Conservation (phyloP, 345 rosid genomes). For the Clausena lansium region DNA sequence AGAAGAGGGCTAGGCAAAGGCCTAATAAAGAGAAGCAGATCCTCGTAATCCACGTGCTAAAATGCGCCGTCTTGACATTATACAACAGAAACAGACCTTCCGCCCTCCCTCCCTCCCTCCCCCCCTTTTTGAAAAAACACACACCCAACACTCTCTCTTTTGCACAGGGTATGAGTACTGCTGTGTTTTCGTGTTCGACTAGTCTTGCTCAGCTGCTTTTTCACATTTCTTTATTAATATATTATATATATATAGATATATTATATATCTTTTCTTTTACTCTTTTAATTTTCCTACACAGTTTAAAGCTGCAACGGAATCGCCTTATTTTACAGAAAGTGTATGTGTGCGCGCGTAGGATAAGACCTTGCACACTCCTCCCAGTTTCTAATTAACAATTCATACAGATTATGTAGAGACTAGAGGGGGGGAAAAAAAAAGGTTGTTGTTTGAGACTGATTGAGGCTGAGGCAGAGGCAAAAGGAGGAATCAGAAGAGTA, state of each 20-base stretch:
- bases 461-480: not conserved
- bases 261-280: not conserved
- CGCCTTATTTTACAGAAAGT: slow-evolving; percentile 60
- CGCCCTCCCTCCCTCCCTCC: slow-evolving; percentile 22
- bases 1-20: not conserved
- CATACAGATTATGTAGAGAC: slow-evolving; percentile 15
- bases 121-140: slow-evolving; percentile 14
- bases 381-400: slow-evolving; percentile 40
- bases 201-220: slow-evolving; percentile 38
- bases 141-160: not conserved
- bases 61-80: slow-evolving; percentile 46
- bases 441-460: not conserved
- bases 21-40: slow-evolving; percentile 7
- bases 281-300: slow-evolving; percentile 20
- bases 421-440: slow-evolving; percentile 8
- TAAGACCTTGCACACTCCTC: slow-evolving; percentile 63
- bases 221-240: slow-evolving; percentile 6
- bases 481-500: slow-evolving; percentile 6
- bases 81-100: not conserved
- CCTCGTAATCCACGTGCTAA: slow-evolving; percentile 47
- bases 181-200: slow-evolving; percentile 50
- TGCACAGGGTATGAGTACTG: not conserved
- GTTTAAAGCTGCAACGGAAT: slow-evolving; percentile 86
- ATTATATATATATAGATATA: not conserved
- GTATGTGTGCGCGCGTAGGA: slow-evolving; percentile 43